Evolutionary conservation across 495 filamentous ascomycete genomes (phyloP).

Genomic region (Aspergillus campestris): DNA sequence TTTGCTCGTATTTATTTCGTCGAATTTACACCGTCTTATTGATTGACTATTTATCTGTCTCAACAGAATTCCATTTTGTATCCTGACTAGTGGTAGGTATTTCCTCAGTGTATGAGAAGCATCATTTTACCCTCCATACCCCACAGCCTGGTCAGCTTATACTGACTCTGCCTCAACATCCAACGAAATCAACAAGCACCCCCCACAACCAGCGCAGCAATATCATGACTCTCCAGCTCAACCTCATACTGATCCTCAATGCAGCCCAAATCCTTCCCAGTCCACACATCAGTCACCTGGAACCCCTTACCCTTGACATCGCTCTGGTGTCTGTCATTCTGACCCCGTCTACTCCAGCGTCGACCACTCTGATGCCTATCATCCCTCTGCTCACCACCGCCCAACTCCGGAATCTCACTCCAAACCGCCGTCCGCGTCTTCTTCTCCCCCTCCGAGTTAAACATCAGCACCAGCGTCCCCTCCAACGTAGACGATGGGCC

Average conservation of each 20-base stretch:
- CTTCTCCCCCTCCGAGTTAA: constrained; percentile 37
- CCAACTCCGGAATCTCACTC: constrained; percentile 46
- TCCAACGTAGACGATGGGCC: constrained; percentile 40
- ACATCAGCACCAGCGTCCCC: constrained; percentile 44
- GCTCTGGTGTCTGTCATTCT: too few relatives aligned
- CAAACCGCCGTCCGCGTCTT: constrained; percentile 38
- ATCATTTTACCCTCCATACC: too few relatives aligned
- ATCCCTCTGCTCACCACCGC: constrained; percentile 8
- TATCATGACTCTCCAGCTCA: constrained; percentile 41
- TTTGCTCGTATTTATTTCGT: too few relatives aligned
- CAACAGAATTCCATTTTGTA: too few relatives aligned
- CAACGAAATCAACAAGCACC: constrained; percentile 16
- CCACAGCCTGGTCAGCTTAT: too few relatives aligned
- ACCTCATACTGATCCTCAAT: constrained; percentile 25
- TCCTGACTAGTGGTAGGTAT: too few relatives aligned
- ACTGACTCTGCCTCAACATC: too few relatives aligned
- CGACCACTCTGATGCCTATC: neutral
- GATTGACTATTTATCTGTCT: too few relatives aligned
- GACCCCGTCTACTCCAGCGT: too few relatives aligned
- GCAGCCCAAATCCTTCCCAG: constrained; percentile 41
- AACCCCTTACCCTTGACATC: constrained; percentile 19
- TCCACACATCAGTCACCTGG: constrained; percentile 47
- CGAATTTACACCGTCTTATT: too few relatives aligned
- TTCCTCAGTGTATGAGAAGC: too few relatives aligned
- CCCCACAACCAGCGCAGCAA: constrained; percentile 35